Evolutionary conservation across 495 filamentous ascomycete genomes (phyloP).

Genomic region (Lasiosphaeria hispida): DNA sequence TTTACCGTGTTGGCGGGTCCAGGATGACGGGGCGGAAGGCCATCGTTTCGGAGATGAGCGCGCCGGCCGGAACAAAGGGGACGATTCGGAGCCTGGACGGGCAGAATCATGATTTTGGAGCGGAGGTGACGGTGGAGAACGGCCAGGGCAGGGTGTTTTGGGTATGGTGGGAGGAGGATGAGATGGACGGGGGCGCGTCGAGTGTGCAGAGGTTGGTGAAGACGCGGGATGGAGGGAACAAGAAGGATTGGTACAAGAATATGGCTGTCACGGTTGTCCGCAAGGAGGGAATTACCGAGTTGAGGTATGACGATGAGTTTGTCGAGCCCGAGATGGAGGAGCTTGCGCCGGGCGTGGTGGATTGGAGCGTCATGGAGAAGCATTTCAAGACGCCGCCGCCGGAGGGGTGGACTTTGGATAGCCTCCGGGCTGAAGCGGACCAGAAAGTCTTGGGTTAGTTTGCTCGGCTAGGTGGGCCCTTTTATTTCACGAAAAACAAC

Average conservation of each 20-base stretch:
- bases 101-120: no score
- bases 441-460: neutral
- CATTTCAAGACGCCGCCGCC: slow-evolving; percentile 17
- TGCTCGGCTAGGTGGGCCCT: no score
- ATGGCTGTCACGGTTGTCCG: neutral
- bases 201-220: no score
- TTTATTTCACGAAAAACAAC: no score
- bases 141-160: no score
- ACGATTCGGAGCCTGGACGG: no score
- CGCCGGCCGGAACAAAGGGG: no score
- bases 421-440: neutral
- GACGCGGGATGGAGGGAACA: no score
- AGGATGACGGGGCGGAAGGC: neutral
- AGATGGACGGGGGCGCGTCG: no score
- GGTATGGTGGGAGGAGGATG: no score
- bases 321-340: slow-evolving; percentile 30
- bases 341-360: slow-evolving; percentile 29
- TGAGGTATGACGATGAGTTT: slow-evolving; percentile 24
- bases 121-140: no score
- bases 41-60: neutral
- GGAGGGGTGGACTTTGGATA: slow-evolving; percentile 13
- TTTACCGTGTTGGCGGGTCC: slow-evolving; percentile 13
- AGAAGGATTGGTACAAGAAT: no score
- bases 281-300: slow-evolving; percentile 8
- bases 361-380: slow-evolving; percentile 33